These are phyloP conservation scores for Verticillium zaregamsianum DNA, from an alignment of 2,329 filamentous ascomycete species.

Conservation along the genomic window DNA sequence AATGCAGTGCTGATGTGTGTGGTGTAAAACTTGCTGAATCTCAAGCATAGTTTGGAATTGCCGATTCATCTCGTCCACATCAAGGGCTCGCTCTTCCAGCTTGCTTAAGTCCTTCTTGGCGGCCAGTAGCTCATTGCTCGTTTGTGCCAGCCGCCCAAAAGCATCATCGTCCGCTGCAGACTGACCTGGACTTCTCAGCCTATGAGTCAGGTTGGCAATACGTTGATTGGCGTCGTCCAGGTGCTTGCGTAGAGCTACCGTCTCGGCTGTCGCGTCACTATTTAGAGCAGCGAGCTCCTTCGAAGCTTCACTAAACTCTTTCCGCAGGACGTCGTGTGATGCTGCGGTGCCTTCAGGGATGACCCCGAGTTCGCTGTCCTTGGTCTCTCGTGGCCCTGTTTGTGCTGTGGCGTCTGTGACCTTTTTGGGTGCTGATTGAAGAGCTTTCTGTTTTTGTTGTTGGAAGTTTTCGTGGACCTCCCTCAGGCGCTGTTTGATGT, in stretches of 20 bases:
- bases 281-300: background rate
- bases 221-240: slow-evolving; percentile 7
- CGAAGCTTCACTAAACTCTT: background rate
- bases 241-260: slow-evolving; percentile 1
- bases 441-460: background rate
- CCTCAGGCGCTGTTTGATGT: background rate
- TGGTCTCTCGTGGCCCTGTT: background rate
- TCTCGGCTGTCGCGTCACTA: background rate
- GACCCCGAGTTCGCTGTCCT: background rate
- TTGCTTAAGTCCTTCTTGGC: background rate
- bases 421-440: background rate
- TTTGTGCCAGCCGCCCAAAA: background rate
- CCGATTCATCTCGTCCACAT: background rate
- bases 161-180: background rate
- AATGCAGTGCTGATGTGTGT: background rate
- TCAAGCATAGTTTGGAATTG: background rate
- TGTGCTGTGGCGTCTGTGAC: background rate
- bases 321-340: background rate
- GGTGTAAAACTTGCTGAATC: background rate
- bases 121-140: slow-evolving; percentile 3
- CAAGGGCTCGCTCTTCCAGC: background rate
- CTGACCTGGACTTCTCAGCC: slow-evolving; percentile 3
- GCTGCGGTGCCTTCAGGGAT: background rate
- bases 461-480: background rate
- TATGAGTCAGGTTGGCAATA: slow-evolving; percentile 9